phyloP scores from a whole-genome alignment of 1,139 yeast genomes.

The Debaryomyces nepalensis region DNA sequence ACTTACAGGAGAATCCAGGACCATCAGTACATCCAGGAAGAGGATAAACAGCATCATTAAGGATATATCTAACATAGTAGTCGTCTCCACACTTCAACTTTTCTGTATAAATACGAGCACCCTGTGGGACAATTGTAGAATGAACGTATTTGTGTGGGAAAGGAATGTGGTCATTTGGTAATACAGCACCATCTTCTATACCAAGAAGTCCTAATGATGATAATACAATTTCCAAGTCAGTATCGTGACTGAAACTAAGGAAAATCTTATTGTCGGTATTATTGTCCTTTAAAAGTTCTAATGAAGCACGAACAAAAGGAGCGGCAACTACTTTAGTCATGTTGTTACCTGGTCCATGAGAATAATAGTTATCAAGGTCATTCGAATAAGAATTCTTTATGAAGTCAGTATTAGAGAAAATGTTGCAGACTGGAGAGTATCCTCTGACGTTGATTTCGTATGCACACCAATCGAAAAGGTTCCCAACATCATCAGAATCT shows the following conservation, averaged over 20 bases:
- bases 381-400: slow-evolving; percentile 46
- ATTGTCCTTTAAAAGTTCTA: slow-evolving; percentile 36
- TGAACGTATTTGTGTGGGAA: slow-evolving; percentile 50
- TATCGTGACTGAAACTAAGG: slow-evolving; percentile 60
- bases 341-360: slow-evolving; percentile 54
- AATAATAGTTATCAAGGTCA: slow-evolving; percentile 52
- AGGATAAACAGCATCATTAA: slow-evolving; percentile 64
- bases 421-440: slow-evolving; percentile 51
- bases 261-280: slow-evolving; percentile 32
- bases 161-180: slow-evolving; percentile 32
- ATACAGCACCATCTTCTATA: slow-evolving; percentile 36
- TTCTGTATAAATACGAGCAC: slow-evolving; percentile 56
- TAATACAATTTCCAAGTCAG: slow-evolving; percentile 52
- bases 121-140: slow-evolving; percentile 59
- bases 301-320: slow-evolving; percentile 45
- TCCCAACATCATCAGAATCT: slow-evolving; percentile 44
- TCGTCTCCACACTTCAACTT: slow-evolving; percentile 45
- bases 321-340: slow-evolving; percentile 34
- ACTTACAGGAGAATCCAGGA: slow-evolving; percentile 61
- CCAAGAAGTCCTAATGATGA: slow-evolving; percentile 54
- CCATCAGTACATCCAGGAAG: slow-evolving; percentile 54
- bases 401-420: slow-evolving; percentile 57
- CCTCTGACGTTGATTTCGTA: slow-evolving; percentile 58
- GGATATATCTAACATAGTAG: slow-evolving; percentile 51
- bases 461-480: slow-evolving; percentile 52